Conservation (phyloP, 2,329 filamentous ascomycete genomes). For the Calonectria multiphialidica region DNA sequence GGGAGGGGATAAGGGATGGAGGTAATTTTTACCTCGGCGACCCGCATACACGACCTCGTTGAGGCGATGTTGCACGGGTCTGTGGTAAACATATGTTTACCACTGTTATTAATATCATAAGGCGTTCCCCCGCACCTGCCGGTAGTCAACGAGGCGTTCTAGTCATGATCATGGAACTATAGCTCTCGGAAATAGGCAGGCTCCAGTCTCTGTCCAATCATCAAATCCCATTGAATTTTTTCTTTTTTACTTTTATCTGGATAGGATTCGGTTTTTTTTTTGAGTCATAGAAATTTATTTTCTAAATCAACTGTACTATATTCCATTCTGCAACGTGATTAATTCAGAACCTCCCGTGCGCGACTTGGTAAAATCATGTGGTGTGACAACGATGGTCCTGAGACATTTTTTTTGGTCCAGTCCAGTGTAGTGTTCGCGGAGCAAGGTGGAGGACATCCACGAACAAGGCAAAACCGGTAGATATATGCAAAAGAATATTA, state of each 20-base stretch:
- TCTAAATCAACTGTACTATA: constrained; percentile 7
- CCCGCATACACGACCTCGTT: constrained; percentile 26
- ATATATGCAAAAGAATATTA: not conserved
- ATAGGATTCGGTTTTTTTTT: constrained; percentile 40
- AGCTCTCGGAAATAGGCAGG: constrained; percentile 36
- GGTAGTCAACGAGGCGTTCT: constrained; percentile 32
- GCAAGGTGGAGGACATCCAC: not conserved
- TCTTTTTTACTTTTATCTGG: constrained; percentile 35
- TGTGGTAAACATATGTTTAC: constrained; percentile 23
- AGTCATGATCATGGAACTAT: constrained; percentile 43
- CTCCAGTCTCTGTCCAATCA: constrained; percentile 30
- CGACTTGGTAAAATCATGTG: not conserved
- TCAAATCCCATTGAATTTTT: constrained; percentile 31
- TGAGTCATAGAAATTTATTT: constrained; percentile 31
- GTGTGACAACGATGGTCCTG: not conserved
- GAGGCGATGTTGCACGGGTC: constrained; percentile 17
- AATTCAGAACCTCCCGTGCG: not conserved
- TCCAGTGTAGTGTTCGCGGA: not conserved
- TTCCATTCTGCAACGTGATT: not conserved
- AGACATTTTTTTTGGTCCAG: not conserved
- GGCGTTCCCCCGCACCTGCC: constrained; percentile 21
- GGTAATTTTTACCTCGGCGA: constrained; percentile 32
- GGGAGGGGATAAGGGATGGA: constrained; percentile 30
- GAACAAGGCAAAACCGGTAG: not conserved
- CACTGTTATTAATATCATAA: constrained; percentile 34